A percentile compares a stretch with the other conserved stretches of the same genome.
Evolutionary conservation across 1,284 basidiomycete genomes (phyloP).

Genomic region (Rhodotorula sp.): DNA sequence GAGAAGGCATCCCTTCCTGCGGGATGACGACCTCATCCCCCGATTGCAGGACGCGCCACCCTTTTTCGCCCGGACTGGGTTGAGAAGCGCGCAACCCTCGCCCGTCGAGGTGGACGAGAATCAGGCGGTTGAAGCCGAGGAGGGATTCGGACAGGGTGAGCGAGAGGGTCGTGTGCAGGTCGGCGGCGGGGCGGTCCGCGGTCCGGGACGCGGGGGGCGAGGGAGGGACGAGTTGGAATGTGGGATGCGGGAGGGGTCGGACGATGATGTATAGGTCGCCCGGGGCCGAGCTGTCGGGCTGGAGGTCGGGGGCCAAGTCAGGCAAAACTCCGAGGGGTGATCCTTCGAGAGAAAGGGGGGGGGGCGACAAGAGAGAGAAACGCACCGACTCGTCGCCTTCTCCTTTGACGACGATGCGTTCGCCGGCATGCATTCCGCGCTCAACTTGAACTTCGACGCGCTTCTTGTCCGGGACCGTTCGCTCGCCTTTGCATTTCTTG

Average conservation of each 20-base stretch:
- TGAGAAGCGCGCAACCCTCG: constrained; percentile 74
- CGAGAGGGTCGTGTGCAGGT: constrained; percentile 48
- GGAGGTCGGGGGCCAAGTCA: background rate
- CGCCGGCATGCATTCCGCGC: constrained; percentile 80
- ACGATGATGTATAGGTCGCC: constrained; percentile 77
- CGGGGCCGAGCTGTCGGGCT: constrained; percentile 48
- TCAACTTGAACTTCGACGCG: constrained; percentile 82
- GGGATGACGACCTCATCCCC: constrained; percentile 70
- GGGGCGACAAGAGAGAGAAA: background rate
- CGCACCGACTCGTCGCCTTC: constrained; percentile 85
- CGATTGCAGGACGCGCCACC: constrained; percentile 71
- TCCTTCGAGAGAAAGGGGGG: too few species aligned
- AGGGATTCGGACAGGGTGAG: constrained; percentile 90
- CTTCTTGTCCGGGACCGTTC: constrained; percentile 81
- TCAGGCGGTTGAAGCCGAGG: constrained; percentile 80
- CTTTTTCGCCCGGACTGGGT: constrained; percentile 51
- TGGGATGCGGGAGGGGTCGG: constrained; percentile 70
- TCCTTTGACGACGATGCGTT: constrained; percentile 81
- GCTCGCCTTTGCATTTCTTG: constrained; percentile 91
- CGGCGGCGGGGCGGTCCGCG: constrained; percentile 55
- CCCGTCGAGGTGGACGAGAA: constrained; percentile 85
- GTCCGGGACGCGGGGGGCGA: background rate
- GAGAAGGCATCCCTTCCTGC: constrained; percentile 75
- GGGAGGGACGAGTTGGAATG: constrained; percentile 67
- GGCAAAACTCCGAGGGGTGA: too few species aligned